Base-by-base conservation (phyloP, 2,329 filamentous ascomycete species). In the Samsoniella hepiali region DNA sequence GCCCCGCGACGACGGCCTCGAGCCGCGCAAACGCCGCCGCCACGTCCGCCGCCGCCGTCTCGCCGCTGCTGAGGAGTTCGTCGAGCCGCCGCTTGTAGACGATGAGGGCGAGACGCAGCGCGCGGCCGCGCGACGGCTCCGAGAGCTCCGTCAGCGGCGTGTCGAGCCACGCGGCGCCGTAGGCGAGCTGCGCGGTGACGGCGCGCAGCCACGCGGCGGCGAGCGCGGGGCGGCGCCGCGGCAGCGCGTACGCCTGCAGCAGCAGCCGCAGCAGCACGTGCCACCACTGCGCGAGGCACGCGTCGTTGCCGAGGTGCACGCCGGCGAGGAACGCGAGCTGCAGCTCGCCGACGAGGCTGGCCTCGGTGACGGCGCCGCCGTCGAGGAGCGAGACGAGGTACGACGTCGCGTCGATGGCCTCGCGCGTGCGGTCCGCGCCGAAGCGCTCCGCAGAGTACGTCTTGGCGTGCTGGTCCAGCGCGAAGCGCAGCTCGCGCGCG, bases 221-320 rank as follows among this genome's bases (percentile, higher is more conserved):
- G 38, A 88, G 0, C 65, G 61, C 0, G 85, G 84, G 58, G 2
- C 75, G 74, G 3, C 71, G 68, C 29, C 74, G 64, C 0, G 78
- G 73, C 1, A 88, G 79, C 10, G 68, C 66, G 68, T 81, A 79
- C 2, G 83, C 80, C 32, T 80, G 79, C 54, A 88, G 78, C 11
- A 86, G 68, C 40, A 86, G 69, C 55, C 77, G 79, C 45, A 82
- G 77, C 3, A 82, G 71, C 65, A 86, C 78, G 68, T 85, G 79
- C 77, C 81, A 84, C 86, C 85, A 88, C 65, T 88, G 85, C 65
- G 86, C 83, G 50, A 87, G 75, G 67, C 85, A 88, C 9, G 83
- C 77, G 49, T 82, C 74, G 70, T 87, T 88, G 47, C 82, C 81
- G 1, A 88, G 79, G 62, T 84, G 78, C 70, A 82, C 79, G 44